Evolutionary conservation across 768 basidiomycete genomes (phyloP), one percentile per base, ranked within the genome.

Genomic region (Suillus plorans): DNA sequence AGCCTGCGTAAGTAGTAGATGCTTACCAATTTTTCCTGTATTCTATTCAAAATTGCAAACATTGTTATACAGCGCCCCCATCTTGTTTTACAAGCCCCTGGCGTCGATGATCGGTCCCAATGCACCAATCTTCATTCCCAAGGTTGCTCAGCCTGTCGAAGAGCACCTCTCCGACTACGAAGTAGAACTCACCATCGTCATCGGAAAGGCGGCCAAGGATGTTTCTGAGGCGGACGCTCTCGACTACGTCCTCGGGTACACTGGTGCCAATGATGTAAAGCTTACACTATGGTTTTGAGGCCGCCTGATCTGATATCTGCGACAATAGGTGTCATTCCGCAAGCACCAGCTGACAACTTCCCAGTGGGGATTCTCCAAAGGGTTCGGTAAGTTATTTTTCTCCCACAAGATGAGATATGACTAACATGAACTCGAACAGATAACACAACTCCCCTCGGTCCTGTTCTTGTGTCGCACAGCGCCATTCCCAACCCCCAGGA

Each of bases 341-440:
- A 87, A 89, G 67, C 88, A 90, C 69, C 94, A 95, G 73, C 79
- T 91, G 77, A 85, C 86, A 4, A 88, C 89, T 12, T 89, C 89
- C 0, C 94, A 96, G 69, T 96, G 94, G 94, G 81, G 85, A 37
- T 95, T 93, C 76, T 93, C 92, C 34, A 96, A 96, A 76, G 83
- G 89, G 49, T 96, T 94, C 69, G 94, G 92, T 89, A 64, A 31
- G 83, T 69, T 49, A 20, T 6, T 41, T 22, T 5, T 37, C 14
- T 25, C 16, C 9, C 18, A 39, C 55, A 25, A 25, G 42, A 4
- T 16, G 6, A 28, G 16, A 16, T 13, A 6, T 52, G 2, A 20
- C 6, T 22, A 55, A 25, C 18, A 63, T 34, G 25, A 22, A 36
- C 39, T 10, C 25, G 5, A 25, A 58, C 42, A 76, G 76, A 79